phyloP scores from a whole-genome alignment of 164 flowering plant species.

The Tinospora cordifolia region DNA sequence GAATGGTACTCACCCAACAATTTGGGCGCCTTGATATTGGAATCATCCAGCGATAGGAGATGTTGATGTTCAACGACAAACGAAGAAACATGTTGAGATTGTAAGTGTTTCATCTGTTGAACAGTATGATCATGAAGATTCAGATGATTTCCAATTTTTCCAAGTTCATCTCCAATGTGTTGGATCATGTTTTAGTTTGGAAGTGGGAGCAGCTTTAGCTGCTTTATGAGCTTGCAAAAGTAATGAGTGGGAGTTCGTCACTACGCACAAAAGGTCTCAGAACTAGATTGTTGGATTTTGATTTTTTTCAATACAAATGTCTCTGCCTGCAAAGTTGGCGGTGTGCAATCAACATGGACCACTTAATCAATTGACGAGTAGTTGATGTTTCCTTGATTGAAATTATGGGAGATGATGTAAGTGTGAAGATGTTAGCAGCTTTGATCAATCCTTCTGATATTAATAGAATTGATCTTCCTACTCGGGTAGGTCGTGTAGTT shows the following conservation, averaged over 20 bases:
- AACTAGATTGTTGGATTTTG: conserved; percentile 20
- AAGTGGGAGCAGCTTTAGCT: too few relatives aligned
- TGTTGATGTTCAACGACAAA: too few relatives aligned
- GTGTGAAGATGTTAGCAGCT: conserved; percentile 90
- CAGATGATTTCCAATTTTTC: too few relatives aligned
- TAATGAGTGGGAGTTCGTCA: conserved; percentile 8
- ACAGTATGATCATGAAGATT: too few relatives aligned
- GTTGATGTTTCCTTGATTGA: conserved; percentile 63
- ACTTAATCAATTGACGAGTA: conserved; percentile 73
- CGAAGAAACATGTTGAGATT: too few relatives aligned
- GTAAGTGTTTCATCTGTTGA: too few relatives aligned
- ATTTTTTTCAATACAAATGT: conserved; percentile 46
- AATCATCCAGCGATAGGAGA: too few relatives aligned
- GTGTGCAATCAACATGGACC: conserved; percentile 79
- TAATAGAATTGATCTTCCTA: conserved; percentile 80
- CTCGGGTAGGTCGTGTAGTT: conserved; percentile 75
- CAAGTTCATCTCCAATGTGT: too few relatives aligned
- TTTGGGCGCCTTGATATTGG: too few relatives aligned
- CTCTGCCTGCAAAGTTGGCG: conserved; percentile 85
- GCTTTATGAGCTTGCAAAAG: too few relatives aligned
- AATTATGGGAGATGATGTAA: conserved; percentile 67
- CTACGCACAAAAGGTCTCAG: conserved; percentile 2
- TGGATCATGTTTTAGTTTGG: too few relatives aligned
- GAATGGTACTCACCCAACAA: too few relatives aligned
- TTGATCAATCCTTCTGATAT: conserved; percentile 95